phyloP scores from a whole-genome alignment of 768 basidiomycete species.

The Leccinum boreale region DNA sequence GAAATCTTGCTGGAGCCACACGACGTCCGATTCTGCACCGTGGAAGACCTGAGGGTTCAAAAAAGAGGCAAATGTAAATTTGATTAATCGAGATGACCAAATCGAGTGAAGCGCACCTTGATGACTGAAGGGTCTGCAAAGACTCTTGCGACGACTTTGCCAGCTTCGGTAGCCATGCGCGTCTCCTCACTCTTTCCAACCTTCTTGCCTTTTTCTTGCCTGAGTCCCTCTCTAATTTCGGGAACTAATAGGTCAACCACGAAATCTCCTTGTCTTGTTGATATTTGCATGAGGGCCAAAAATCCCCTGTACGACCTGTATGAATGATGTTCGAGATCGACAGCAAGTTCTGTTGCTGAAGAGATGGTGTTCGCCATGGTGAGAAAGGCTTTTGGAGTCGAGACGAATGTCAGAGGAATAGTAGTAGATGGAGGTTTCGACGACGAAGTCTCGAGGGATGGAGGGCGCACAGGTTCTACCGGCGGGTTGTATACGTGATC shows the following conservation, averaged over 20 bases:
- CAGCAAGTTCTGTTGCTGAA: constrained; percentile 71
- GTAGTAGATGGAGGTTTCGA: neutral
- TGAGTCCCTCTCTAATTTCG: constrained; percentile 66
- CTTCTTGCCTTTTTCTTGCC: constrained; percentile 50
- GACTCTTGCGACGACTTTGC: constrained; percentile 46
- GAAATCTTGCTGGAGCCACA: constrained; percentile 97
- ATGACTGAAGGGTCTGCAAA: constrained; percentile 82
- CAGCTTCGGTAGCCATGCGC: constrained; percentile 22
- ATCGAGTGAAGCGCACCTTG: constrained; percentile 52
- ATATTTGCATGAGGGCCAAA: constrained; percentile 91
- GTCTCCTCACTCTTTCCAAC: constrained; percentile 9
- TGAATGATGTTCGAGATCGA: constrained; percentile 94
- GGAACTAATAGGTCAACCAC: constrained; percentile 74
- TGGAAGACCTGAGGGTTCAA: constrained; percentile 69
- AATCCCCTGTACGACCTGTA: constrained; percentile 84
- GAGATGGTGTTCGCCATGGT: constrained; percentile 68
- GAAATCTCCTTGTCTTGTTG: constrained; percentile 80
- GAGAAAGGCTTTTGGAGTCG: constrained; percentile 51
- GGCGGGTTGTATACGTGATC: constrained; percentile 56
- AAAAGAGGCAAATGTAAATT: neutral
- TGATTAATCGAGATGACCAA: neutral
- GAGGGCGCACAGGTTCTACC: constrained; percentile 48
- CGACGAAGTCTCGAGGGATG: constrained; percentile 55
- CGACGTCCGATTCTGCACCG: constrained; percentile 89
- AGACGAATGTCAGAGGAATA: constrained; percentile 64